phyloP scores from a whole-genome alignment of 202 grass and related monocot species.

The Setaria viridis region DNA sequence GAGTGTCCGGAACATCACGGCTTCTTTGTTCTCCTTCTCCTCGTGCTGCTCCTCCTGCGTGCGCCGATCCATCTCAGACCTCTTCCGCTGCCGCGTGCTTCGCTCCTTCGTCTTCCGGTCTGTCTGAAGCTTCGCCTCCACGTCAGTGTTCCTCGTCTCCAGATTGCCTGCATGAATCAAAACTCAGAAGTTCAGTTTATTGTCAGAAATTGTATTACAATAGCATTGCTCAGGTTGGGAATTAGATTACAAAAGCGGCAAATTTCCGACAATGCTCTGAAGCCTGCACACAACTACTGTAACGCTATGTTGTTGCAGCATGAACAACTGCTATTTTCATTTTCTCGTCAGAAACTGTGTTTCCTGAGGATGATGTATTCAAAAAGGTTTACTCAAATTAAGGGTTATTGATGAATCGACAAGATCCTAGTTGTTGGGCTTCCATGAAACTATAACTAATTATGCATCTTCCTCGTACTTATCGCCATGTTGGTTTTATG shows the following conservation, averaged over 20 bases:
- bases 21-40: background rate
- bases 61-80: slow-evolving; percentile 16
- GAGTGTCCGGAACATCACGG: background rate
- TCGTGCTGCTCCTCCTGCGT: background rate
- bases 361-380: background rate
- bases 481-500: background rate
- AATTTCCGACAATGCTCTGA: background rate
- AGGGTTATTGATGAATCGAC: background rate
- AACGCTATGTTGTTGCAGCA: background rate
- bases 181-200: background rate
- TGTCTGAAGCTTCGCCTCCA: slow-evolving; percentile 34
- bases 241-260: background rate
- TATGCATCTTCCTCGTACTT: background rate
- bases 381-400: background rate
- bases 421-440: background rate
- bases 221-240: background rate
- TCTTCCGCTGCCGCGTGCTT: slow-evolving; percentile 31
- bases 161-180: slow-evolving; percentile 55
- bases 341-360: slow-evolving; percentile 30
- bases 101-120: slow-evolving; percentile 49
- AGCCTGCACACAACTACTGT: background rate
- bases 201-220: slow-evolving; percentile 11
- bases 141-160: slow-evolving; percentile 52
- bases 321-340: slow-evolving; percentile 10
- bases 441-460: background rate